Evolutionary conservation across 2,329 filamentous ascomycete genomes (phyloP).

Genomic region (Fusarium tanahbumbuense): DNA sequence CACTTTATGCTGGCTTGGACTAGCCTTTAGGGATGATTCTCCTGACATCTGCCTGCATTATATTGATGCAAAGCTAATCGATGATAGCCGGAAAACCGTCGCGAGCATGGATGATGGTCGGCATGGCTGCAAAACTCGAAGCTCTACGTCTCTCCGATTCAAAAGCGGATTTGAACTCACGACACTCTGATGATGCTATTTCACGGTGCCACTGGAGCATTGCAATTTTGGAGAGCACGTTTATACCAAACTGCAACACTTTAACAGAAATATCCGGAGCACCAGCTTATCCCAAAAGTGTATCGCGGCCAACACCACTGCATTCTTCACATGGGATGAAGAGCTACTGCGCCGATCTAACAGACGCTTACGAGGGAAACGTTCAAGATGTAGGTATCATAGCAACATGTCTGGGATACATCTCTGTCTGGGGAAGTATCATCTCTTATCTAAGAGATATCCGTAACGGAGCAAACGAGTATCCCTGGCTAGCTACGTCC

Average conservation of each 20-base stretch:
- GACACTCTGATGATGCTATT: neutral
- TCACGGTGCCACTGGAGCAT: constrained; percentile 42
- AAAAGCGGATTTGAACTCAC: neutral
- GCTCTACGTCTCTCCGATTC: constrained; percentile 20
- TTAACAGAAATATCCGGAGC: neutral
- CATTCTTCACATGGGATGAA: constrained; percentile 17
- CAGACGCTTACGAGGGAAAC: constrained; percentile 35
- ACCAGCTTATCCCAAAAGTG: constrained; percentile 31
- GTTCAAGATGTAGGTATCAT: constrained; percentile 22
- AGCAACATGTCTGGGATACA: constrained; percentile 4
- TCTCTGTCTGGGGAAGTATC: constrained; percentile 35
- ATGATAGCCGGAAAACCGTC: constrained; percentile 25
- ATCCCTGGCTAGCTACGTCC: constrained; percentile 38
- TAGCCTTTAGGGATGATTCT: too few relatives aligned
- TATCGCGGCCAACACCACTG: constrained; percentile 12
- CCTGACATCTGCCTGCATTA: too few relatives aligned
- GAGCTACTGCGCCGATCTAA: constrained; percentile 38
- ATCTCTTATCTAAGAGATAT: constrained; percentile 38
- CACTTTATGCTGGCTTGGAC: too few relatives aligned
- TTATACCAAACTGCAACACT: constrained; percentile 21
- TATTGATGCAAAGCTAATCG: neutral
- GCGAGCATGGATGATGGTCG: constrained; percentile 44
- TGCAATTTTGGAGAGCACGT: constrained; percentile 23
- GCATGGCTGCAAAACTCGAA: constrained; percentile 35
- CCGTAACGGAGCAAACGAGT: constrained; percentile 31